Conservation (phyloP, 768 basidiomycete genomes). For the Fibroporia radiculosa region DNA sequence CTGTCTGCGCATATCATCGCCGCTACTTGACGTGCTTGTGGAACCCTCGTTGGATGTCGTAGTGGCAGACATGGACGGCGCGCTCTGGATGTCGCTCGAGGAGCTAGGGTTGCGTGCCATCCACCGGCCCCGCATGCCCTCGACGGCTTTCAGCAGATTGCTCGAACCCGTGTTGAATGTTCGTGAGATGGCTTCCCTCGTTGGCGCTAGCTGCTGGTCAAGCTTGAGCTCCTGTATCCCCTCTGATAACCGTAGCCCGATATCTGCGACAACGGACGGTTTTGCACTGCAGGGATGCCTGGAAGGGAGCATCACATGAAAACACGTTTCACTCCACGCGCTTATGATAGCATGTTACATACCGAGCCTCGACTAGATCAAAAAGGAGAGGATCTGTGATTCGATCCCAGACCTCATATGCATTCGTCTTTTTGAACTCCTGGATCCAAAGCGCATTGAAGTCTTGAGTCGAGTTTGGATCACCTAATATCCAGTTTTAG, state of each 20-base stretch:
- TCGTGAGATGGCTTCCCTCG: constrained; percentile 79
- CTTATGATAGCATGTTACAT: constrained; percentile 13
- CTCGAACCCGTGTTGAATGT: constrained; percentile 70
- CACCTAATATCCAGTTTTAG: constrained; percentile 31
- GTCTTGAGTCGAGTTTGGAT: constrained; percentile 56
- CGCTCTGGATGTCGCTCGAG: not conserved
- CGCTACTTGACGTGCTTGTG: constrained; percentile 8
- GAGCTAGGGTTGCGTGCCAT: constrained; percentile 27
- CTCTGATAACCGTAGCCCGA: constrained; percentile 86
- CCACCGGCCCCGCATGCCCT: constrained; percentile 80
- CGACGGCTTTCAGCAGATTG: constrained; percentile 83
- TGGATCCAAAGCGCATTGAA: constrained; percentile 86
- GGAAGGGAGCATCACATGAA: not conserved
- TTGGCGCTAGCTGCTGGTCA: constrained; percentile 89
- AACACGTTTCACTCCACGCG: not conserved
- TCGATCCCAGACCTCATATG: constrained; percentile 84
- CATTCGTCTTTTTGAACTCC: constrained; percentile 83
- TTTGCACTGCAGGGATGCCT: constrained; percentile 94
- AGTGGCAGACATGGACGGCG: constrained; percentile 3
- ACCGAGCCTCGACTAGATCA: constrained; percentile 94
- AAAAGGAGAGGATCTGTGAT: constrained; percentile 90
- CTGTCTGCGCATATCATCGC: constrained; percentile 11
- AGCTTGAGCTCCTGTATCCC: constrained; percentile 91
- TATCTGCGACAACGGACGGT: constrained; percentile 82
- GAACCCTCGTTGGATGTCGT: constrained; percentile 2